These are phyloP conservation scores for Abrus precatorius DNA, from an alignment of 306 rosid genomes.

Conservation along the genomic window DNA sequence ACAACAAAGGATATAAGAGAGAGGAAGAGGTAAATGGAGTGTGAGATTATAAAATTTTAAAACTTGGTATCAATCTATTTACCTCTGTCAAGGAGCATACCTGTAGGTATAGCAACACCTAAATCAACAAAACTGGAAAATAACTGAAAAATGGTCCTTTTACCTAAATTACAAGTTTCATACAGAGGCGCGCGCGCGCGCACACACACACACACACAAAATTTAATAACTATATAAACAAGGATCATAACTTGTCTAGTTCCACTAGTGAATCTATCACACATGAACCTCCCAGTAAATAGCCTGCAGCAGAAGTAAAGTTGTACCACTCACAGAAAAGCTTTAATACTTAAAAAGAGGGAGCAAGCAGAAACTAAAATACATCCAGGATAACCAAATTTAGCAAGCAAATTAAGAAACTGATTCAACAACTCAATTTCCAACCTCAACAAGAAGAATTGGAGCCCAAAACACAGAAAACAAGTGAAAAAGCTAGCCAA, in stretches of 20 bases:
- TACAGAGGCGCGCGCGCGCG: background rate
- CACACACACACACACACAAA: background rate
- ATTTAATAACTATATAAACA: constrained; percentile 1
- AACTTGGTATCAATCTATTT: constrained; percentile 7
- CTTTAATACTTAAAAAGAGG: background rate
- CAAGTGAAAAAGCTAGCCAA: background rate
- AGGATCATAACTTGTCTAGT: background rate
- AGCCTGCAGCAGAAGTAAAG: constrained; percentile 13
- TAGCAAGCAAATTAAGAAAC: constrained; percentile 36
- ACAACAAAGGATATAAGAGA: background rate
- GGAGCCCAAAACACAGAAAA: background rate
- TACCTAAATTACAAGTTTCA: constrained; percentile 20
- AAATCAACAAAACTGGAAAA: constrained; percentile 39
- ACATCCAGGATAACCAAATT: background rate
- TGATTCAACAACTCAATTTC: background rate
- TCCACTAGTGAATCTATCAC: background rate
- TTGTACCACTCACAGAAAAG: background rate
- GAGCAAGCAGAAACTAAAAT: background rate
- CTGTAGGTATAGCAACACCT: background rate
- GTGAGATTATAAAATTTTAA: background rate
- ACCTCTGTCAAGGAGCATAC: background rate
- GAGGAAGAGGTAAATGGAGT: background rate
- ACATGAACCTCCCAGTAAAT: constrained; percentile 20
- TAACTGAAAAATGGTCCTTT: constrained; percentile 5
- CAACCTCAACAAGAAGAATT: constrained; percentile 15